A percentile compares a stretch with the other conserved stretches of the same genome.
phyloP scores from a whole-genome alignment of 2,329 filamentous ascomycete species.

The Ramularia collo-cygni region DNA sequence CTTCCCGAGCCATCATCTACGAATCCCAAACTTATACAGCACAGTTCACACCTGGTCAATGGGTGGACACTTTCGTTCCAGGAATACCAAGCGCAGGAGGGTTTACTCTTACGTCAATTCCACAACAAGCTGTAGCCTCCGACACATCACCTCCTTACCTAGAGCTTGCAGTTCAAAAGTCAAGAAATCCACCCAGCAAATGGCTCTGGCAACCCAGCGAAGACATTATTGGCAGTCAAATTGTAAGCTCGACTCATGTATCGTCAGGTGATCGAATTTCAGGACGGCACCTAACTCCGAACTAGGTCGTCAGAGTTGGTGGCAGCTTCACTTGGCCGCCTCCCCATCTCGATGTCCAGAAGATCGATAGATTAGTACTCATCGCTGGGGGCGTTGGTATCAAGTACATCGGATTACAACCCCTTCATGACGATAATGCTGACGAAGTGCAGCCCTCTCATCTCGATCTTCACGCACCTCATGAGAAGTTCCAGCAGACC shows the following conservation, averaged over 20 bases:
- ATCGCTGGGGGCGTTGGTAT: conserved; percentile 77
- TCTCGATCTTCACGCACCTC: conserved; percentile 64
- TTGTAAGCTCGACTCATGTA: too few relatives aligned
- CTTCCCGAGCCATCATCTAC: conserved; percentile 2
- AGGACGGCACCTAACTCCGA: too few relatives aligned
- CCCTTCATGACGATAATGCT: not conserved
- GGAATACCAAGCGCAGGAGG: conserved; percentile 64
- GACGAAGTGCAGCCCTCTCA: conserved; percentile 52
- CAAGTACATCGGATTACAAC: conserved; percentile 47
- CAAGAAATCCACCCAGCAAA: conserved; percentile 63
- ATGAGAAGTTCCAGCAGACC: conserved; percentile 23
- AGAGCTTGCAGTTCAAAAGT: conserved; percentile 71
- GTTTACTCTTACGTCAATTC: conserved; percentile 79
- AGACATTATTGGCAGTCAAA: conserved; percentile 51
- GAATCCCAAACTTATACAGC: conserved; percentile 20
- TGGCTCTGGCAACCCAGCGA: conserved; percentile 62
- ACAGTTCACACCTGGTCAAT: conserved; percentile 76
- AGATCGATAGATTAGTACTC: conserved; percentile 59
- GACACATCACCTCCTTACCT: conserved; percentile 45
- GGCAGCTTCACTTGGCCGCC: conserved; percentile 79
- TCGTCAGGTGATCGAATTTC: too few relatives aligned
- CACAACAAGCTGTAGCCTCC: conserved; percentile 36
- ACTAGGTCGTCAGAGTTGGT: conserved; percentile 57
- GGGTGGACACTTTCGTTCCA: conserved; percentile 77
- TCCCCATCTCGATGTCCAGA: conserved; percentile 32